A percentile compares a stretch with the other conserved stretches of the same genome.
Conservation (phyloP, 352 stramenopile genomes). For the Pythium phragmiticola region DNA sequence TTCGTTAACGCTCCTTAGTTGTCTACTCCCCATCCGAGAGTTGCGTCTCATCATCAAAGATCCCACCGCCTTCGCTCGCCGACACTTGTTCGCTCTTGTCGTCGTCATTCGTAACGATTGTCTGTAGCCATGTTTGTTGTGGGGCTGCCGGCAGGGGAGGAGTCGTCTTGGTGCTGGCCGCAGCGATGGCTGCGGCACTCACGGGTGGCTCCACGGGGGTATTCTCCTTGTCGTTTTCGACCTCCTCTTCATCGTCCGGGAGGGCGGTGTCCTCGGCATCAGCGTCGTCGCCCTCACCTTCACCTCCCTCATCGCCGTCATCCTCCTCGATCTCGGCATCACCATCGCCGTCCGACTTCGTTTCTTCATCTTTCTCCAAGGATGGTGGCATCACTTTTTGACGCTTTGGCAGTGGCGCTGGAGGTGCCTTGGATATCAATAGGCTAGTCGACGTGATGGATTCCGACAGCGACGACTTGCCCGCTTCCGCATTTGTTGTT, state of each 20-base stretch:
- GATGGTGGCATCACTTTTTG: background rate
- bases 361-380: constrained; percentile 7
- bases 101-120: constrained; percentile 17
- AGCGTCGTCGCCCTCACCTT: constrained; percentile 7
- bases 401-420: constrained; percentile 13
- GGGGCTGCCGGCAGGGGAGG: constrained; percentile 13
- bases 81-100: constrained; percentile 29
- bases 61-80: constrained; percentile 25
- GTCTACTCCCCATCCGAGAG: constrained; percentile 24
- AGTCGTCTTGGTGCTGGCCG: background rate
- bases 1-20: background rate
- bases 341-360: constrained; percentile 13
- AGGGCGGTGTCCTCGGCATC: constrained; percentile 12
- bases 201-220: constrained; percentile 9
- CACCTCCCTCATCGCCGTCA: constrained; percentile 3
- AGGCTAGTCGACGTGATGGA: constrained; percentile 25
- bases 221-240: constrained; percentile 25
- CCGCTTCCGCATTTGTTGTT: too few relatives aligned
- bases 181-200: background rate
- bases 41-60: constrained; percentile 47
- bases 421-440: constrained; percentile 28
- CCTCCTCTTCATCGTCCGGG: constrained; percentile 12
- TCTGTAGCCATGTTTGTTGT: constrained; percentile 22
- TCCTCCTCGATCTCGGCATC: constrained; percentile 7
- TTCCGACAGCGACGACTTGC: constrained; percentile 18